Conservation (phyloP, 1,284 basidiomycete genomes). For the Gymnopus androsaceus region DNA sequence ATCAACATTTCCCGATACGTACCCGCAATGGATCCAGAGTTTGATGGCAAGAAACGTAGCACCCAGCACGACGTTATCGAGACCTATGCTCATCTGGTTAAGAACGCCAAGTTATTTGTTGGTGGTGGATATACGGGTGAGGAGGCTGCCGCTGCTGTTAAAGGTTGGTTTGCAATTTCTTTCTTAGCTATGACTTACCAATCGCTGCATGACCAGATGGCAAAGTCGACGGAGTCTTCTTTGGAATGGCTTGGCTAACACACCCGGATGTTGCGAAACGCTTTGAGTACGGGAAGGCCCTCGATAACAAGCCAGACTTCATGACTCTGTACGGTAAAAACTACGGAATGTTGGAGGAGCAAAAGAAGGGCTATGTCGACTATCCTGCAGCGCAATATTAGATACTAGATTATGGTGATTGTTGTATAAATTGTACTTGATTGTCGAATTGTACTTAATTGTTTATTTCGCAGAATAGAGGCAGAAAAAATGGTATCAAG, state of each 20-base stretch:
- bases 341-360: neutral
- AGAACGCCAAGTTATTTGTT: conserved; percentile 30
- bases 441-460: too few species aligned
- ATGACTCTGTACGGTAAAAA: conserved; percentile 29
- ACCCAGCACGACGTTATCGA: conserved; percentile 26
- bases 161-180: neutral
- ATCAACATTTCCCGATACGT: conserved; percentile 16
- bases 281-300: conserved; percentile 32
- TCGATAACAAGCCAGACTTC: conserved; percentile 33
- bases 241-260: conserved; percentile 35
- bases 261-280: conserved; percentile 40
- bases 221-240: conserved; percentile 33
- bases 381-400: conserved; percentile 13
- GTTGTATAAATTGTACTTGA: too few species aligned
- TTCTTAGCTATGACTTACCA: too few species aligned
- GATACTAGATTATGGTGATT: too few species aligned
- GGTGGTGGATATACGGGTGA: conserved; percentile 35
- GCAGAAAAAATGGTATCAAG: too few species aligned
- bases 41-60: conserved; percentile 28
- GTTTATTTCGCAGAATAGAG: too few species aligned
- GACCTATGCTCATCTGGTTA: conserved; percentile 38
- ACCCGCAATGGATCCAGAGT: conserved; percentile 34
- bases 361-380: conserved; percentile 16
- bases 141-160: conserved; percentile 33
- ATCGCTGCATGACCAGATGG: conserved; percentile 19